Percentiles rank a stretch among this genome's conserved stretches.
Conservation (phyloP, 495 filamentous ascomycete species). For the Penicillium daleae region DNA sequence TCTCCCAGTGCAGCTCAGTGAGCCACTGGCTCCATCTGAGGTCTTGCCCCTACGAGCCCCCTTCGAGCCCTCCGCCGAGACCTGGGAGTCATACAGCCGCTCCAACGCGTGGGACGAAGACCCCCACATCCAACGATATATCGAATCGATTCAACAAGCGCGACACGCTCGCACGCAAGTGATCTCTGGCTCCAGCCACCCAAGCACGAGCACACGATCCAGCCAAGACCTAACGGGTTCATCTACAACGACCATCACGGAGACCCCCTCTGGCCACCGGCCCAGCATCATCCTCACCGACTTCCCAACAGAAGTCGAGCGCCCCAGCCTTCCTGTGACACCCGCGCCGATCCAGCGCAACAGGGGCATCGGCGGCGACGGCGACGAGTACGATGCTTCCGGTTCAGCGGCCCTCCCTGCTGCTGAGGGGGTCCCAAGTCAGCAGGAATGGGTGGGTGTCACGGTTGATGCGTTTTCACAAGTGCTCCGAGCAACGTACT, state of each 20-base stretch:
- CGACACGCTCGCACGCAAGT: conserved; percentile 65
- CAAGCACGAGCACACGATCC: conserved; percentile 11
- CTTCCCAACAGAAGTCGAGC: conserved; percentile 81
- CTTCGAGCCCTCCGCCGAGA: conserved; percentile 47
- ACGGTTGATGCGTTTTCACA: conserved; percentile 56
- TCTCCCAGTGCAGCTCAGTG: background rate
- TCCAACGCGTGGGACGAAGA: conserved; percentile 89
- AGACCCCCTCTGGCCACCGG: conserved; percentile 32
- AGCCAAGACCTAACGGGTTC: conserved; percentile 2
- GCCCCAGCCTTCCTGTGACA: conserved; percentile 89
- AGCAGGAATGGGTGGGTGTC: conserved; percentile 87
- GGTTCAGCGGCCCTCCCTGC: conserved; percentile 55
- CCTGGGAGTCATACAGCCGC: conserved; percentile 67
- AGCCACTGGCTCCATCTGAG: background rate
- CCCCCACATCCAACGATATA: conserved; percentile 79
- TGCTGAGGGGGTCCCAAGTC: conserved; percentile 80
- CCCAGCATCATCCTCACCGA: conserved; percentile 73
- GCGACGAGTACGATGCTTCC: conserved; percentile 49
- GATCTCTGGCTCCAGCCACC: conserved; percentile 33
- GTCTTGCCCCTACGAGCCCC: conserved; percentile 27
- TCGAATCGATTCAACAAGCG: conserved; percentile 67
- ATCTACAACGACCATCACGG: conserved; percentile 6
- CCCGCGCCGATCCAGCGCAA: conserved; percentile 72
- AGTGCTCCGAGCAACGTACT: conserved; percentile 59
- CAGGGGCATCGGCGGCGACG: conserved; percentile 55